phyloP scores from a whole-genome alignment of 352 stramenopile species.

The Elongisporangium prolatum region DNA sequence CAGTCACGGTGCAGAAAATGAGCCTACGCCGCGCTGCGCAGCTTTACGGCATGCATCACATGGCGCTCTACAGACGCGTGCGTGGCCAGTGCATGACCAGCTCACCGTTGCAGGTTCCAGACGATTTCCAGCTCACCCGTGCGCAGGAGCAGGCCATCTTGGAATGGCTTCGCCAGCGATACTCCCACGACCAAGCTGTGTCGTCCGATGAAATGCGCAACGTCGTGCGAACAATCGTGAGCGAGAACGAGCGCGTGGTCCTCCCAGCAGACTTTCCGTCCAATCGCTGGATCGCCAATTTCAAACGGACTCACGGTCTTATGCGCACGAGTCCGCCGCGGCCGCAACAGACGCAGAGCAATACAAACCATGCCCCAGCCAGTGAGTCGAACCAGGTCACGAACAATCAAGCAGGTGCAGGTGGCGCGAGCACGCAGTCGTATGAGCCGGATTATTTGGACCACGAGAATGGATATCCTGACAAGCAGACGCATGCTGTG shows the following conservation, averaged over 20 bases:
- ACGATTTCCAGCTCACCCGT: background rate
- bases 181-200: background rate
- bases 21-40: conserved; percentile 51
- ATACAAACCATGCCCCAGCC: background rate
- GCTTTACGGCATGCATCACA: conserved; percentile 60
- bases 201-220: conserved; percentile 36
- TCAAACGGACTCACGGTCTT: conserved; percentile 54
- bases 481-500: background rate
- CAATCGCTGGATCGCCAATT: conserved; percentile 39
- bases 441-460: background rate
- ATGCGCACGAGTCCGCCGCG: background rate
- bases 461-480: background rate
- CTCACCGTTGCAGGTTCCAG: background rate
- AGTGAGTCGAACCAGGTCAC: background rate
- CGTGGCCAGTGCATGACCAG: conserved; percentile 15
- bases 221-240: conserved; percentile 53
- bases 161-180: background rate
- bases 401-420: background rate
- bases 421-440: background rate
- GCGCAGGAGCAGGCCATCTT: background rate
- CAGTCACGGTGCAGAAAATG: conserved; percentile 60
- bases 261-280: conserved; percentile 45
- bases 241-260: conserved; percentile 27
- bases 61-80: conserved; percentile 58
- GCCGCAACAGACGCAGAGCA: background rate